A percentile compares a stretch with the other conserved stretches of the same genome.
Evolutionary conservation across 1,284 basidiomycete genomes (phyloP).

Genomic region (Marasmius oreades): DNA sequence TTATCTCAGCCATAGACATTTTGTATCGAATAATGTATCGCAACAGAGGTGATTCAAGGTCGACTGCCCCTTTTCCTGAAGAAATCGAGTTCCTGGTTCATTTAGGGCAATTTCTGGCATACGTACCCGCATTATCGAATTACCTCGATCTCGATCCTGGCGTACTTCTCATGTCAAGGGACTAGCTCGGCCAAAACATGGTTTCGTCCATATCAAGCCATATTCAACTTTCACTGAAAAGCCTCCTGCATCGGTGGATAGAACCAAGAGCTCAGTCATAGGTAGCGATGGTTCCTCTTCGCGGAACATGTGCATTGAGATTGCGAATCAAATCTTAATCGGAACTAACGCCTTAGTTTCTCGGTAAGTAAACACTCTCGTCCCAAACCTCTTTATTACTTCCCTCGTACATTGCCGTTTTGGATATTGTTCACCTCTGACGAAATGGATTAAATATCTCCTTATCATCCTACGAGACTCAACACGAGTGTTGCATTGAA

Average conservation of each 20-base stretch:
- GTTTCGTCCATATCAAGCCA: not conserved
- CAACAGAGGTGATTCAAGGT: not conserved
- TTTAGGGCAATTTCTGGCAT: not conserved
- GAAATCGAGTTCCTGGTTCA: not conserved
- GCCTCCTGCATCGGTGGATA: not conserved
- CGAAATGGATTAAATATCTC: too few relatives aligned
- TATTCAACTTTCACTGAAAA: not conserved
- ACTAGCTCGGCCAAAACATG: not conserved
- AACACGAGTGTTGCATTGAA: too few relatives aligned
- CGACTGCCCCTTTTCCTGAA: not conserved
- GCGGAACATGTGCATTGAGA: not conserved
- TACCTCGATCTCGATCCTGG: not conserved
- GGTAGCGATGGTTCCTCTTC: not conserved
- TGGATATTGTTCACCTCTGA: too few relatives aligned
- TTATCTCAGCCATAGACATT: too few relatives aligned
- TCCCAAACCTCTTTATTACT: too few relatives aligned
- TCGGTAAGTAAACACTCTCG: too few relatives aligned
- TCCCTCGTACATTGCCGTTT: too few relatives aligned
- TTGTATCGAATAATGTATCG: not conserved
- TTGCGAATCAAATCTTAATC: too few relatives aligned
- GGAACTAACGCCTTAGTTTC: not conserved
- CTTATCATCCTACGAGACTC: too few relatives aligned
- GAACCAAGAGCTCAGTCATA: not conserved
- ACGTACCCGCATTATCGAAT: not conserved
- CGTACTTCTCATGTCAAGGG: not conserved